Conservation (phyloP, 257 asterid species). For the Dorcoceras hygrometricum region DNA sequence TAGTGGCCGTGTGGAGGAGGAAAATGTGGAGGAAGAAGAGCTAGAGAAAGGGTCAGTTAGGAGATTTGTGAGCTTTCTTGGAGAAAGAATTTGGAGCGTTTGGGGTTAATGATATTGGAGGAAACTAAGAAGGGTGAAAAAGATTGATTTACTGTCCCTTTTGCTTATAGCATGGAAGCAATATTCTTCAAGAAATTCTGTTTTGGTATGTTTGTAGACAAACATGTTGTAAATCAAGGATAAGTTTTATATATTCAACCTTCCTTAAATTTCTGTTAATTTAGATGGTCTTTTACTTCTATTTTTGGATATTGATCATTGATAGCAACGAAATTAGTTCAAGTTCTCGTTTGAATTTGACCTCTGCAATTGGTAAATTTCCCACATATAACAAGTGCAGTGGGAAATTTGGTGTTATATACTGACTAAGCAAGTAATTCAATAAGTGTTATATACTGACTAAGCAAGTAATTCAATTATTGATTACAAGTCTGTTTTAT, state of each 20-base stretch:
- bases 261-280: slow-evolving; percentile 17
- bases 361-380: background rate
- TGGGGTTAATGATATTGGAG: slow-evolving; percentile 40
- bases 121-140: slow-evolving; percentile 16
- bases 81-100: slow-evolving; percentile 73
- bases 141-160: slow-evolving; percentile 26
- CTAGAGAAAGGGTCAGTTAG: slow-evolving; percentile 56
- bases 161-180: slow-evolving; percentile 30
- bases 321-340: background rate
- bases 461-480: slow-evolving; percentile 20
- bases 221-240: slow-evolving; percentile 37
- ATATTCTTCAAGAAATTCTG: slow-evolving; percentile 25
- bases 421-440: no score
- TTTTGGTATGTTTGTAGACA: slow-evolving; percentile 24
- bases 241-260: slow-evolving; percentile 11
- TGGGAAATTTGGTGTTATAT: background rate
- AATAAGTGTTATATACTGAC: background rate
- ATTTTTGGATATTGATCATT: background rate
- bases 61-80: slow-evolving; percentile 59
- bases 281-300: slow-evolving; percentile 1
- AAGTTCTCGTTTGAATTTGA: background rate
- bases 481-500: slow-evolving; percentile 21
- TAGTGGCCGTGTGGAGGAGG: slow-evolving; percentile 21
- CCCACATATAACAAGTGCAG: slow-evolving; percentile 9
- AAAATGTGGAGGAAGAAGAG: slow-evolving; percentile 34